phyloP scores from a whole-genome alignment of 176 grass and related monocot genomes.

The Carex cristatella region DNA sequence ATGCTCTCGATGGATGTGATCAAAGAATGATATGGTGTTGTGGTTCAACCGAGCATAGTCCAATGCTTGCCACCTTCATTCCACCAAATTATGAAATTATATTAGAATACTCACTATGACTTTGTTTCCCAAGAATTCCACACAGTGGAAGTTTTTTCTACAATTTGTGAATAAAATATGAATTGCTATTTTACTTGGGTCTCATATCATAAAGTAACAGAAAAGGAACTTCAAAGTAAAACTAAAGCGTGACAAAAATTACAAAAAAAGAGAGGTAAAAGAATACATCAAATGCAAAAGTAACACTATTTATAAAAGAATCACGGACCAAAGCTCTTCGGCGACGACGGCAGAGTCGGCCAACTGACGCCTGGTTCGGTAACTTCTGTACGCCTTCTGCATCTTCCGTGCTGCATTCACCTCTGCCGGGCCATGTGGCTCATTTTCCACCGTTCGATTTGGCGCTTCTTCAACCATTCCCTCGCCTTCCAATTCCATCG shows the following conservation, averaged over 20 bases:
- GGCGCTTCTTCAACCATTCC: not conserved
- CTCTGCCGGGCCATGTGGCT: not conserved
- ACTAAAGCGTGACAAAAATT: not conserved
- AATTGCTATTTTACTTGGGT: no score
- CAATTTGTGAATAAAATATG: no score
- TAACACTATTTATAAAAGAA: not conserved
- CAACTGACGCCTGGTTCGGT: constrained; percentile 13
- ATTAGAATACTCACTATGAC: not conserved
- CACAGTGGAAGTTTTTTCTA: no score
- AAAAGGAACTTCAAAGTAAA: not conserved
- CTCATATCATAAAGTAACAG: no score
- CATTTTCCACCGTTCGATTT: not conserved
- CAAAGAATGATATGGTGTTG: constrained; percentile 83
- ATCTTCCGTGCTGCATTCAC: not conserved
- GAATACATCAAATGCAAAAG: not conserved
- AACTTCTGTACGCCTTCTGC: constrained; percentile 19
- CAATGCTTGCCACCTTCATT: constrained; percentile 67
- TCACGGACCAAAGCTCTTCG: constrained; percentile 15
- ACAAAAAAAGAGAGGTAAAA: not conserved
- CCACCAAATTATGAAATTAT: not conserved
- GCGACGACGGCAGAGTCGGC: constrained; percentile 10
- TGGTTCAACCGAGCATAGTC: constrained; percentile 61
- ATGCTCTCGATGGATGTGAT: constrained; percentile 56
- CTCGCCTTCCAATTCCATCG: no score
- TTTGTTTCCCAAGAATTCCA: not conserved